Conservation (phyloP, 306 rosid genomes). For the Notholithocarpus densiflorus region DNA sequence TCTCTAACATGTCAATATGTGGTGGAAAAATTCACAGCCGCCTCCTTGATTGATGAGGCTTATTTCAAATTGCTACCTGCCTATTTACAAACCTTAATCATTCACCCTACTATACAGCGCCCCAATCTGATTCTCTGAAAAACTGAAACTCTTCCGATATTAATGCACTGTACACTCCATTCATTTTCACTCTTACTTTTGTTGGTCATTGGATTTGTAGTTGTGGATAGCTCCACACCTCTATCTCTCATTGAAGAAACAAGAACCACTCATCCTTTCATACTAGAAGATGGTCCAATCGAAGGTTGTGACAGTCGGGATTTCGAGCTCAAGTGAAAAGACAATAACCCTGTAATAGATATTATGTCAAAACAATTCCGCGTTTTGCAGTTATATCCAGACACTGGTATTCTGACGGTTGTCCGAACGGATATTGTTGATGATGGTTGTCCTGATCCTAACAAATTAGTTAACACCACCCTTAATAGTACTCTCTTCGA, state of each 20-base stretch:
- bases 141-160: too few relatives aligned
- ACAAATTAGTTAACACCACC: neutral
- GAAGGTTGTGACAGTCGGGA: neutral
- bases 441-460: neutral
- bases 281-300: neutral
- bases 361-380: neutral
- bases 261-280: neutral
- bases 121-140: too few relatives aligned
- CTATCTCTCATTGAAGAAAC: neutral
- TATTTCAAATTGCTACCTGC: too few relatives aligned
- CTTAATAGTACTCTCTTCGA: neutral
- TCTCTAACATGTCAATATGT: neutral
- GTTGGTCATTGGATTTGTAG: too few relatives aligned
- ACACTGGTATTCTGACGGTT: neutral
- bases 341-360: neutral
- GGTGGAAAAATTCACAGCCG: neutral
- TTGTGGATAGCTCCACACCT: neutral
- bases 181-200: too few relatives aligned
- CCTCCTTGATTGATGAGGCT: neutral
- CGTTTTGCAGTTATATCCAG: neutral
- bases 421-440: neutral
- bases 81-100: too few relatives aligned
- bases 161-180: too few relatives aligned
- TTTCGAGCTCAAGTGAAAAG: neutral
- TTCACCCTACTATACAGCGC: too few relatives aligned